Evolutionary conservation across 2,329 filamentous ascomycete genomes (phyloP).

Genomic region (Incumbomyces lentus): DNA sequence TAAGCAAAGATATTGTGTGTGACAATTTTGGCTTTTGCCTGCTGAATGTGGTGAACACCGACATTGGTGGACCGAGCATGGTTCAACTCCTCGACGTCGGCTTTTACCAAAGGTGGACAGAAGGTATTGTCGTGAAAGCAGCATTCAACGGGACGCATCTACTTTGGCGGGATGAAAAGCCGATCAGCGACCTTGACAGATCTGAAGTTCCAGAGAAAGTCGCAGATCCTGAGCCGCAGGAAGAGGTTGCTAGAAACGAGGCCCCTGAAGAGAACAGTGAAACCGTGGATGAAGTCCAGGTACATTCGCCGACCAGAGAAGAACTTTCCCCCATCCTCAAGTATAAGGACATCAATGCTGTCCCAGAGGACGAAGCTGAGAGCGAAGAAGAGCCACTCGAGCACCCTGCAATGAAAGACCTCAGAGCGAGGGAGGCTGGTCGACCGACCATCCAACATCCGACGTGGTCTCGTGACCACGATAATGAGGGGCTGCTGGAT

Average conservation of each 20-base stretch:
- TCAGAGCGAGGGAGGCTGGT: background rate
- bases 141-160: conserved; percentile 15
- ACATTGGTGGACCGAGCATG: conserved; percentile 21
- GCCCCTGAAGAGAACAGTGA: background rate
- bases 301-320: background rate
- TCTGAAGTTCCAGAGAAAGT: background rate
- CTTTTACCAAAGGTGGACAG: conserved; percentile 15
- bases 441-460: conserved; percentile 11
- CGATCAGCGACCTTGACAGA: background rate
- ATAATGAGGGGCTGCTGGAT: conserved; percentile 14
- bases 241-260: background rate
- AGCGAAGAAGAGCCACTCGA: background rate
- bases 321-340: background rate
- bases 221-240: background rate
- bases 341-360: background rate
- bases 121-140: conserved; percentile 10
- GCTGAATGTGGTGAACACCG: conserved; percentile 21
- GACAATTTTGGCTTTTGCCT: conserved; percentile 7
- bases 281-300: background rate
- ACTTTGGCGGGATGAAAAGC: conserved; percentile 9
- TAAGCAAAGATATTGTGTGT: background rate
- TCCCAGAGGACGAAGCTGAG: conserved; percentile 4
- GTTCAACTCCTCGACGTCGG: conserved; percentile 17
- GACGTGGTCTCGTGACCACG: conserved; percentile 15
- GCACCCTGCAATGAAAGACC: conserved; percentile 4